Conservation (phyloP, 306 rosid genomes). For the Vachellia pachyceras region DNA sequence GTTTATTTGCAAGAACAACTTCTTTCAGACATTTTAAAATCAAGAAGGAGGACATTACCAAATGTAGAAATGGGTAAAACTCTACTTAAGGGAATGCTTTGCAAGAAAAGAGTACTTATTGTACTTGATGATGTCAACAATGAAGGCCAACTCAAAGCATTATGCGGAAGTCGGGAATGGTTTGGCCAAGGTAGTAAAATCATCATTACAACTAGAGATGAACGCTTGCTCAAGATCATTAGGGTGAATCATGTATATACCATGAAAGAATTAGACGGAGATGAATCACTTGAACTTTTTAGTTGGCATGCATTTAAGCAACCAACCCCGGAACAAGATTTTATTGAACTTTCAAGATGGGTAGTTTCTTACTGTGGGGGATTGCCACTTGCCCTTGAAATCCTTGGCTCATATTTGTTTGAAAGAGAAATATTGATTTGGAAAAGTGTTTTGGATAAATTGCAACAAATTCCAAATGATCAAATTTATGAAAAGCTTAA, state of each 20-base stretch:
- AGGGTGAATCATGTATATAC: neutral
- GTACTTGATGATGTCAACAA: neutral
- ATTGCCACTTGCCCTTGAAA: neutral
- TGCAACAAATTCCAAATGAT: neutral
- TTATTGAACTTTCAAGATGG: neutral
- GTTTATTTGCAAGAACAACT: neutral
- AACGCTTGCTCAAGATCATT: neutral
- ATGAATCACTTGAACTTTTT: neutral
- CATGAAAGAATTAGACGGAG: neutral
- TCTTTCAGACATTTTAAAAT: neutral
- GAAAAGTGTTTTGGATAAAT: neutral
- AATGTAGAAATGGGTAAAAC: neutral
- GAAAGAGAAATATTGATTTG: neutral
- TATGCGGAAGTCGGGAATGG: neutral
- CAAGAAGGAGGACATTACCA: neutral
- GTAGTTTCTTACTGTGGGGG: neutral
- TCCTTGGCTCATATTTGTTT: neutral
- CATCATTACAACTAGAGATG: neutral
- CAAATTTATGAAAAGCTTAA: neutral
- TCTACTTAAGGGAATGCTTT: neutral
- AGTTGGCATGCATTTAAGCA: constrained; percentile 2
- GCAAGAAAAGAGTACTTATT: neutral
- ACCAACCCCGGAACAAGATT: neutral
- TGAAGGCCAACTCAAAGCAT: neutral
- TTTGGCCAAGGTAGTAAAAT: neutral